Conservation (phyloP, 495 filamentous ascomycete species). For the Aspergillus diversus region DNA sequence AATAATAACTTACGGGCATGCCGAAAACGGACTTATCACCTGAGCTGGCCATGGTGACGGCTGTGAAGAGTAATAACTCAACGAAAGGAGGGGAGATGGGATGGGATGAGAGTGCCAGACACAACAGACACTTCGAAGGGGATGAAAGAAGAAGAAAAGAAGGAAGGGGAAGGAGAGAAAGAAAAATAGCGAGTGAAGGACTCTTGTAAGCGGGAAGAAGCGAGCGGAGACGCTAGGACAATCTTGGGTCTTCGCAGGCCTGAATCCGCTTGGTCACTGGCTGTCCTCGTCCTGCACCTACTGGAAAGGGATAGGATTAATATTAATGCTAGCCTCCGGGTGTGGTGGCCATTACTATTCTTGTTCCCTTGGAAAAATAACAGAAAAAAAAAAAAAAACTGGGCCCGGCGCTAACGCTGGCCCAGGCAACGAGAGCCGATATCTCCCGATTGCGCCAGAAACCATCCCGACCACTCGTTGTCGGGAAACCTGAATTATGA, state of each 20-base stretch:
- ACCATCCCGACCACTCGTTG: conserved; percentile 22
- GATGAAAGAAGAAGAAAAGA: conserved; percentile 39
- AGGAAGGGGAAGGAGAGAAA: conserved; percentile 41
- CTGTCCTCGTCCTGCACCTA: conserved; percentile 11
- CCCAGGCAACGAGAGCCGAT: conserved; percentile 41
- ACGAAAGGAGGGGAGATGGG: conserved; percentile 49
- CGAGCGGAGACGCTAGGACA: conserved; percentile 41
- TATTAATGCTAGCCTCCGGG: conserved; percentile 5
- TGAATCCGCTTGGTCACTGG: conserved; percentile 17
- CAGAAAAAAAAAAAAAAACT: conserved; percentile 24
- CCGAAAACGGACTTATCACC: conserved; percentile 82
- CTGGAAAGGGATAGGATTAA: conserved; percentile 14
- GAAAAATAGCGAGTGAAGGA: conserved; percentile 44
- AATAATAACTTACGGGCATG: conserved; percentile 66
- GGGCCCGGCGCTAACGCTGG: conserved; percentile 34
- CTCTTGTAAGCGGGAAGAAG: conserved; percentile 50
- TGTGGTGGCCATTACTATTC: conserved; percentile 6
- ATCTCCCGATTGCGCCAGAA: conserved; percentile 49
- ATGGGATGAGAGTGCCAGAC: conserved; percentile 38
- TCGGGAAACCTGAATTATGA: conserved; percentile 1
- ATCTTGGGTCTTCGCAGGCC: conserved; percentile 22
- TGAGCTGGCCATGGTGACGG: conserved; percentile 55
- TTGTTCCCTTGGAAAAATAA: conserved; percentile 8
- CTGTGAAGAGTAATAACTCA: conserved; percentile 44
- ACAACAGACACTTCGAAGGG: conserved; percentile 42